Base-by-base conservation (phyloP, 2,329 filamentous ascomycete species). In the Colletotrichum salicis region DNA sequence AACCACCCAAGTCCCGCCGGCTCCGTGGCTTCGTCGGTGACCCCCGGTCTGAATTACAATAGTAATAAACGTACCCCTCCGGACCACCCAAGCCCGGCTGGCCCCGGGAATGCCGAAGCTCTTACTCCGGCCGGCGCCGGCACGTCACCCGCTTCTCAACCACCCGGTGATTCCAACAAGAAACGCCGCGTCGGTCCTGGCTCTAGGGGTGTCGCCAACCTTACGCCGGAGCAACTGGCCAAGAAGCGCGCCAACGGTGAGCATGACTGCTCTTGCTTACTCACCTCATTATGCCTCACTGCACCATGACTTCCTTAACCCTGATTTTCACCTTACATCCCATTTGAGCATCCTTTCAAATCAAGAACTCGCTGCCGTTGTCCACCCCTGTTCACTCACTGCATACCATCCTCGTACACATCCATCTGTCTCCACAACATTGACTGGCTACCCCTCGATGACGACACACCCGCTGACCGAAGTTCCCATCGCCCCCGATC, bases 191-290 rank as follows among this genome's bases (percentile, higher is more conserved):
- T 80, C 8, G 84, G 80, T 1, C 79, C 83, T 6, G 83, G 85
- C 6, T 84, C 84, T 31, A 81, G 87, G 58, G 86, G 86, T 12
- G 87, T 89, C 54, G 88, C 88, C 63, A 92, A 92, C 76, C 86
- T 92, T 79, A 94, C 92, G 1, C 90, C 92, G 45, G 93, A 95
- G 77, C 91, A 95, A 81, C 84, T 95, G 62, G 89, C 90, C 70
- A 93, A 94, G 80, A 90, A 90, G 78, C 83, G 88, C 68, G 87
- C 87, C 37, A 90, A 89, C 77, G 87, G 87, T 89, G 80, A 77
- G 84, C 81, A 58, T 6, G 35, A 57, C 48, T 41, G 35, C 45
- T 31, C 24, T 19, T 19, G 52, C 51, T 59, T 54, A 52, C 37
- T n/a, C 31, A 54, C 64, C 55, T 4, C 13, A 13, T 8, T n/a